A percentile compares a stretch with the other conserved stretches of the same genome.
These are phyloP conservation scores for Fusarium coffeatum DNA, from an alignment of 2,329 filamentous ascomycete genomes.

Conservation along the genomic window DNA sequence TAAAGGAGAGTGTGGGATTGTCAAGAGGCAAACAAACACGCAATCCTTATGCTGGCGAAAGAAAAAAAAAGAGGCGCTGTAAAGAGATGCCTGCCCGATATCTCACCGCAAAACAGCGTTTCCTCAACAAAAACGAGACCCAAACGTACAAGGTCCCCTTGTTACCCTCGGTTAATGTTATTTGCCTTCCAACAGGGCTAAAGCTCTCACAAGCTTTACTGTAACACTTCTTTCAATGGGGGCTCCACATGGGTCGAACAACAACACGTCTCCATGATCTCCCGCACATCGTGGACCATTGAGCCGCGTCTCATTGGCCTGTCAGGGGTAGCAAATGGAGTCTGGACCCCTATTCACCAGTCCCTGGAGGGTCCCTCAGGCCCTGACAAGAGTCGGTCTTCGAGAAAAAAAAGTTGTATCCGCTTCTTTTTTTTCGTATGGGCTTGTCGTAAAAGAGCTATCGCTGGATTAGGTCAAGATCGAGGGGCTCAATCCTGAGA, in stretches of 20 bases:
- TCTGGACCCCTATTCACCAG: slow-evolving; percentile 43
- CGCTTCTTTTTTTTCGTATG: slow-evolving; percentile 6
- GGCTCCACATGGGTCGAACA: slow-evolving; percentile 10
- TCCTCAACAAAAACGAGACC: slow-evolving; percentile 18
- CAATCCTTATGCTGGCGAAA: background rate
- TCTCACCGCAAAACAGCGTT: slow-evolving; percentile 21
- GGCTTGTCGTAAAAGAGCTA: slow-evolving; percentile 25
- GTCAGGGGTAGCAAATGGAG: slow-evolving; percentile 9
- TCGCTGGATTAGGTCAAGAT: slow-evolving; percentile 41
- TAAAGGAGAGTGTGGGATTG: background rate
- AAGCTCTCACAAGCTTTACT: slow-evolving; percentile 19
- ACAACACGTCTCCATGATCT: slow-evolving; percentile 42
- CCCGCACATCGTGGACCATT: slow-evolving; percentile 39
- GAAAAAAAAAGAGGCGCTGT: background rate
- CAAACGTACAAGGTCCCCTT: slow-evolving; percentile 25
- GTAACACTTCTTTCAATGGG: slow-evolving; percentile 3
- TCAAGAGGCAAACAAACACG: background rate
- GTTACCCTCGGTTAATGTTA: slow-evolving; percentile 11
- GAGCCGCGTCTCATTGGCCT: slow-evolving; percentile 34
- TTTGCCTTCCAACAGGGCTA: slow-evolving; percentile 11
- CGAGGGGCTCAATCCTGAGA: slow-evolving; percentile 18
- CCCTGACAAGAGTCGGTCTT: slow-evolving; percentile 1
- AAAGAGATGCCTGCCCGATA: background rate
- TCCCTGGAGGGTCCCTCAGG: slow-evolving; percentile 10
- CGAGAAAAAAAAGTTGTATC: slow-evolving; percentile 11